Percentiles rank a stretch among this genome's conserved stretches.
phyloP scores from a whole-genome alignment of 768 basidiomycete species.

The Lyophyllum shimeji region DNA sequence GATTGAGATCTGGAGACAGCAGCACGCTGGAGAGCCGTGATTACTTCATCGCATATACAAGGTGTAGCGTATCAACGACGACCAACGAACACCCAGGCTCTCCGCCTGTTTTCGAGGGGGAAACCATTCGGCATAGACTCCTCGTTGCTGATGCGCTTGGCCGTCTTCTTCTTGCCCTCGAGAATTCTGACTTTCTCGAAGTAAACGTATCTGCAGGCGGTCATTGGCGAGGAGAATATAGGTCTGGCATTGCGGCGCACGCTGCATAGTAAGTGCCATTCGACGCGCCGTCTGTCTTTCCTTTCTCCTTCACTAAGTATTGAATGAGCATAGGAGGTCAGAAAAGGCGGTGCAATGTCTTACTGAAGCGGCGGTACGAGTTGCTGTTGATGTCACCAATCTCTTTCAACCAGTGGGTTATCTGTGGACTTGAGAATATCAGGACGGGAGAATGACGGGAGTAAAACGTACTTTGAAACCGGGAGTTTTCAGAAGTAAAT shows the following conservation, averaged over 20 bases:
- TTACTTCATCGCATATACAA: not conserved
- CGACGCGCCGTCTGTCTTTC: conserved; percentile 28
- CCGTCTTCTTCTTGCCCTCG: conserved; percentile 47
- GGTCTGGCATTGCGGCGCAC: conserved; percentile 24
- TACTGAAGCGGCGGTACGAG: conserved; percentile 34
- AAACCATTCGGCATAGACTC: conserved; percentile 24
- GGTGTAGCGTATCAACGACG: not conserved
- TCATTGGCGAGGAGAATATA: not conserved
- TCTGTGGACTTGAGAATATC: no score
- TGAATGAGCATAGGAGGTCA: not conserved
- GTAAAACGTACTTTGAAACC: conserved; percentile 48
- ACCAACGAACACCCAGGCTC: conserved; percentile 15
- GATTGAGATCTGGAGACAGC: conserved; percentile 72
- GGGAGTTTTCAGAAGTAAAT: conserved; percentile 37
- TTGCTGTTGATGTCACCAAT: no score
- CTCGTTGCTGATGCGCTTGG: conserved; percentile 37
- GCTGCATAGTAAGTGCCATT: conserved; percentile 48
- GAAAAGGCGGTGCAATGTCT: conserved; percentile 10
- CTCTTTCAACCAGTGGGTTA: no score
- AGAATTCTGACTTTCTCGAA: conserved; percentile 47
- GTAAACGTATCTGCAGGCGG: conserved; percentile 37
- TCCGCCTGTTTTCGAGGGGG: conserved; percentile 25
- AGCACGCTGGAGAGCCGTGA: conserved; percentile 26
- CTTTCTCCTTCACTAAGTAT: conserved; percentile 39
- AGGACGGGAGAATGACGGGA: conserved; percentile 29